Conservation (phyloP, 805 yeast species). For the Monosporozyma siamensis region DNA sequence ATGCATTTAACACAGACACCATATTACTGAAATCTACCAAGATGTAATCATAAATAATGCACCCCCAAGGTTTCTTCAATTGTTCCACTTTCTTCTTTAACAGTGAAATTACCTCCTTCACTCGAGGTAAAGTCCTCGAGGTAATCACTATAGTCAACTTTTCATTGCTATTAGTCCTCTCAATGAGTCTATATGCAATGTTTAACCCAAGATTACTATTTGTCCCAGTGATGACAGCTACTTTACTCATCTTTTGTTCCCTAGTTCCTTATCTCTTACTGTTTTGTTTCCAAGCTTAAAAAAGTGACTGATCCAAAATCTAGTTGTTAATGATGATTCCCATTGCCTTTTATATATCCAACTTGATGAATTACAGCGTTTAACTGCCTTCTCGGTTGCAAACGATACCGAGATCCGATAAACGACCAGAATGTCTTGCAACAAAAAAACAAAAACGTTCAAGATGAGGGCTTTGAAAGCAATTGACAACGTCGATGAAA, state of each 20-base stretch:
- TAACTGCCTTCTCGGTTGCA: too few relatives aligned
- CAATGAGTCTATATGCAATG: slow-evolving; percentile 71
- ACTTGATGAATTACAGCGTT: too few relatives aligned
- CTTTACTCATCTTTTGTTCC: slow-evolving; percentile 13
- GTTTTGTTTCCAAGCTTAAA: too few relatives aligned
- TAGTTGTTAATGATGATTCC: too few relatives aligned
- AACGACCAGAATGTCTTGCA: too few relatives aligned
- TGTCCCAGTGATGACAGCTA: slow-evolving; percentile 41
- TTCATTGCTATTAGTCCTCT: slow-evolving; percentile 41
- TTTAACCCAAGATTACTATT: slow-evolving; percentile 70
- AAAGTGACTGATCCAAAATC: too few relatives aligned
- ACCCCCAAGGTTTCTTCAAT: slow-evolving; percentile 37
- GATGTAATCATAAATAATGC: slow-evolving; percentile 77
- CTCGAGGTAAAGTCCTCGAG: slow-evolving; percentile 80
- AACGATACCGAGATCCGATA: too few relatives aligned
- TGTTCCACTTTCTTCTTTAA: slow-evolving; percentile 37
- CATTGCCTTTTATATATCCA: too few relatives aligned
- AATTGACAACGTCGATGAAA: too few relatives aligned
- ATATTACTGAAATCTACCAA: slow-evolving; percentile 84
- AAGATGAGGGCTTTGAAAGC: too few relatives aligned
- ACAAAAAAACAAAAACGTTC: too few relatives aligned
- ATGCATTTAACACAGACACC: slow-evolving; percentile 74
- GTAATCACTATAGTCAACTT: slow-evolving; percentile 78
- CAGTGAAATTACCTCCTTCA: slow-evolving; percentile 56
- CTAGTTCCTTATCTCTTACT: neutral